These are phyloP conservation scores for Teratosphaeria gauchensis DNA, from an alignment of 2,329 filamentous ascomycete species.

Conservation along the genomic window DNA sequence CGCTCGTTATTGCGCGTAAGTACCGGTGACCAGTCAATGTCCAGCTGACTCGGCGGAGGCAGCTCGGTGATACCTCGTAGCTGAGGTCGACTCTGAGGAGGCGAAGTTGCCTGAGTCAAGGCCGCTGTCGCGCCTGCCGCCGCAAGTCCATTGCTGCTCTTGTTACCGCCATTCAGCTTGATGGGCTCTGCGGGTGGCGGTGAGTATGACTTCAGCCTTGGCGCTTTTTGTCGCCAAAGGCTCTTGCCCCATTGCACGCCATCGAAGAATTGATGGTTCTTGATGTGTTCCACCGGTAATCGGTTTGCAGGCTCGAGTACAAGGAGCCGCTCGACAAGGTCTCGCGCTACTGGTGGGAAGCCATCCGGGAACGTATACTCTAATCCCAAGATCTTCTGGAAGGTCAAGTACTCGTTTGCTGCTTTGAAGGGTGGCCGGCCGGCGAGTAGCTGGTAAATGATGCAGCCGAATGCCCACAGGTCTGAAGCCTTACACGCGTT, in stretches of 20 bases:
- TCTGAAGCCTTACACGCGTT: conserved; percentile 96
- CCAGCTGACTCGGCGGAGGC: conserved; percentile 88
- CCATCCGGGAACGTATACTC: conserved; percentile 89
- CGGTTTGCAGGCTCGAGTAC: conserved; percentile 79
- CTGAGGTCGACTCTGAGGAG: conserved; percentile 44
- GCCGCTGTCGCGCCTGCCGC: conserved; percentile 13
- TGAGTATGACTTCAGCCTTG: conserved; percentile 73
- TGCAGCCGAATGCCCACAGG: conserved; percentile 96
- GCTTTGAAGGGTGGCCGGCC: conserved; percentile 97
- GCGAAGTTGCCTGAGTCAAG: conserved; percentile 8
- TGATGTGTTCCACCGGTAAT: conserved; percentile 89
- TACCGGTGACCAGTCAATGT: conserved; percentile 97
- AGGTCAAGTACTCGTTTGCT: conserved; percentile 89
- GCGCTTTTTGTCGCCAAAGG: conserved; percentile 84
- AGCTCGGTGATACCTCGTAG: conserved; percentile 86
- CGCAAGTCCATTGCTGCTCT: conserved; percentile 6
- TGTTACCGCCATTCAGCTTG: conserved; percentile 16
- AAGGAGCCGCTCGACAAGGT: conserved; percentile 80
- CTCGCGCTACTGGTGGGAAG: conserved; percentile 76
- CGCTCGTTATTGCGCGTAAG: conserved; percentile 83
- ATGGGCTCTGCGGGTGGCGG: conserved; percentile 43
- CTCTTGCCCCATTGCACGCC: conserved; percentile 73
- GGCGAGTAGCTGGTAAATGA: conserved; percentile 90
- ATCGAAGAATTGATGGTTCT: conserved; percentile 91
- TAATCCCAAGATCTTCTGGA: conserved; percentile 91